These are phyloP conservation scores for Domatiomyces catenatus DNA, from an alignment of 2,329 filamentous ascomycete genomes.

Conservation along the genomic window DNA sequence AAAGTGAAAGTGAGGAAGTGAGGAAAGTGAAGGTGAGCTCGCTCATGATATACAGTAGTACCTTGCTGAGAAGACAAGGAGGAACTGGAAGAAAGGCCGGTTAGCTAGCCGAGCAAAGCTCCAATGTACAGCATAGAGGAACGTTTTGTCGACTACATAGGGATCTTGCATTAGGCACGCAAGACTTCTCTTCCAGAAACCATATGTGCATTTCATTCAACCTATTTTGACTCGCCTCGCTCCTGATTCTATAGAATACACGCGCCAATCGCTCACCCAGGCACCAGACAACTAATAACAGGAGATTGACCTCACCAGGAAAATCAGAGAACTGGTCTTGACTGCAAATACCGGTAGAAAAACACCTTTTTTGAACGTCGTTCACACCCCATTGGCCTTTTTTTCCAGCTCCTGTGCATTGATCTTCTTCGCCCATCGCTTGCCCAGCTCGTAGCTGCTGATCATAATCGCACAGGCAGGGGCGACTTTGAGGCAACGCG, in stretches of 20 bases:
- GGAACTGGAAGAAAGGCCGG: neutral
- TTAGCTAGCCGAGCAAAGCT: neutral
- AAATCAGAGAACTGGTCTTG: neutral
- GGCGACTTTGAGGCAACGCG: conserved; percentile 82
- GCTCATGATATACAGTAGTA: neutral
- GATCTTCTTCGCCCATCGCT: conserved; percentile 63
- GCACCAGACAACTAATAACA: neutral
- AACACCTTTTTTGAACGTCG: neutral
- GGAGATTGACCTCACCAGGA: neutral
- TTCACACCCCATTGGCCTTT: conserved; percentile 12
- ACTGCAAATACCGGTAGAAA: neutral
- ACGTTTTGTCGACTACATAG: neutral
- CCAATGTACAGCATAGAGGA: neutral
- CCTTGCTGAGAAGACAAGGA: neutral
- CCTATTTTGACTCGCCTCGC: neutral
- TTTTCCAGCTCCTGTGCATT: conserved; percentile 41
- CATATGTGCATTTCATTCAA: neutral
- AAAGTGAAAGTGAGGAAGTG: neutral
- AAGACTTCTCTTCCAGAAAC: too few relatives aligned
- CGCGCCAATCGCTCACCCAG: neutral
- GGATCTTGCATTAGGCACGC: too few relatives aligned
- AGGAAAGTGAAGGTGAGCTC: too few relatives aligned
- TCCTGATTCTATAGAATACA: neutral
- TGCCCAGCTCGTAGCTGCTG: conserved; percentile 90
- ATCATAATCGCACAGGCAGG: conserved; percentile 99